Evolutionary conservation across 306 rosid species (phyloP).

Genomic region (Erythrophleum fordii): DNA sequence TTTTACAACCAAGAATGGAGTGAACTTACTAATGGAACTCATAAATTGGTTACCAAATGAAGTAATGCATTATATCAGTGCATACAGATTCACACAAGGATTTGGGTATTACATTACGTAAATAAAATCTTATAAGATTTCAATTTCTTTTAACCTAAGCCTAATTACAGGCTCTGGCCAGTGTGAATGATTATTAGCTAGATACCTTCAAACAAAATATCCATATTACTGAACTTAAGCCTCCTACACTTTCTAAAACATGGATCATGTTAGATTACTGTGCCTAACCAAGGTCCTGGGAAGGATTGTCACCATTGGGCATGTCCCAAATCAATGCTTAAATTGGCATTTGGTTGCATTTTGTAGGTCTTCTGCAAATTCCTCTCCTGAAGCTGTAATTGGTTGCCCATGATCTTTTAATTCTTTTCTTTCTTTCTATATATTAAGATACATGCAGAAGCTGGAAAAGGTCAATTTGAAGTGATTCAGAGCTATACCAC

Average conservation of each 20-base stretch:
- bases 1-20: not conserved
- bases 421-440: constrained; percentile 1
- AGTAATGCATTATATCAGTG: not conserved
- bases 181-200: not conserved
- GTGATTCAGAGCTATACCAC: constrained; percentile 59
- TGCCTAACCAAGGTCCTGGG: constrained; percentile 24
- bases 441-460: constrained; percentile 78
- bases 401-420: constrained; percentile 13
- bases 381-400: not conserved
- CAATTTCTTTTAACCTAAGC: not conserved
- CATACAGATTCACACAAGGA: not conserved
- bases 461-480: constrained; percentile 94
- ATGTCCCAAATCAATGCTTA: constrained; percentile 26
- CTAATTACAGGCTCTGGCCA: not conserved
- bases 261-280: not conserved
- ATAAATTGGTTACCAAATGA: not conserved
- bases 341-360: constrained; percentile 15
- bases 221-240: constrained; percentile 16
- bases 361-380: constrained; percentile 16
- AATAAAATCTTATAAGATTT: not conserved
- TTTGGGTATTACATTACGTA: not conserved
- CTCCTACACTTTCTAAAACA: not conserved
- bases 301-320: constrained; percentile 22
- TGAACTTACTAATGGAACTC: not conserved
- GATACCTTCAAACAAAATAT: not conserved